Conservation (phyloP, 2,329 filamentous ascomycete species). For the Penicillium janthinellum region DNA sequence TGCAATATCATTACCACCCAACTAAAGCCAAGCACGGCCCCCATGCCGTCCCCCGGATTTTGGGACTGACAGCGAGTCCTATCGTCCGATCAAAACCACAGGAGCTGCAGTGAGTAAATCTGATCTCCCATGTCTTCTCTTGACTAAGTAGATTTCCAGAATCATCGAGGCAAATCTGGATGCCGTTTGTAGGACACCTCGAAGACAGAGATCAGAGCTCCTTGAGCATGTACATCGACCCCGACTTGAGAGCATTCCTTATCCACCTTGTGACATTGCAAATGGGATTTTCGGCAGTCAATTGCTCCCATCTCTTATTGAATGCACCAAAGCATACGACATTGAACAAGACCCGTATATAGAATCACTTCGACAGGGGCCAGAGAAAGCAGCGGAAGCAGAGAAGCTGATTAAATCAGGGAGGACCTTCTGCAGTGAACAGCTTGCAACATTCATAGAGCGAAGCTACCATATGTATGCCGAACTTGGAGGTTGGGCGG, state of each 20-base stretch:
- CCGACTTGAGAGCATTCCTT: slow-evolving; percentile 32
- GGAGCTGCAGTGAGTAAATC: slow-evolving; percentile 52
- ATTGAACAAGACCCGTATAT: slow-evolving; percentile 65
- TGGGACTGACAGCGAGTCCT: slow-evolving; percentile 82
- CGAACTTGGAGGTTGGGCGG: slow-evolving; percentile 69
- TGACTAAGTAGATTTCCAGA: slow-evolving; percentile 27
- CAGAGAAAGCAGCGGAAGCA: slow-evolving; percentile 36
- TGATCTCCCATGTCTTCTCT: neutral
- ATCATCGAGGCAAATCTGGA: slow-evolving; percentile 70
- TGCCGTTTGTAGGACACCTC: slow-evolving; percentile 69
- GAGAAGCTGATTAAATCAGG: slow-evolving; percentile 31
- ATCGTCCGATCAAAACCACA: slow-evolving; percentile 61
- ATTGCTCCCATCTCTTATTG: slow-evolving; percentile 49
- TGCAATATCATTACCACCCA: slow-evolving; percentile 69
- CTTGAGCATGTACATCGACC: slow-evolving; percentile 70
- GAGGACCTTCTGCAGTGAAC: slow-evolving; percentile 49
- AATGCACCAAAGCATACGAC: slow-evolving; percentile 51
- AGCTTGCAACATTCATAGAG: slow-evolving; percentile 58
- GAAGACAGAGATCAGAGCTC: slow-evolving; percentile 68
- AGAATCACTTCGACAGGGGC: slow-evolving; percentile 47
- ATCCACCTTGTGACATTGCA: slow-evolving; percentile 5
- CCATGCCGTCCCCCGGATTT: slow-evolving; percentile 60
- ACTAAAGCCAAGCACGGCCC: slow-evolving; percentile 38
- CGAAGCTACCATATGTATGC: slow-evolving; percentile 54
- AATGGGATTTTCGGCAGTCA: slow-evolving; percentile 1